A percentile compares a stretch with the other conserved stretches of the same genome.
phyloP scores from a whole-genome alignment of 257 asterid genomes.

The Plantago elongata region DNA sequence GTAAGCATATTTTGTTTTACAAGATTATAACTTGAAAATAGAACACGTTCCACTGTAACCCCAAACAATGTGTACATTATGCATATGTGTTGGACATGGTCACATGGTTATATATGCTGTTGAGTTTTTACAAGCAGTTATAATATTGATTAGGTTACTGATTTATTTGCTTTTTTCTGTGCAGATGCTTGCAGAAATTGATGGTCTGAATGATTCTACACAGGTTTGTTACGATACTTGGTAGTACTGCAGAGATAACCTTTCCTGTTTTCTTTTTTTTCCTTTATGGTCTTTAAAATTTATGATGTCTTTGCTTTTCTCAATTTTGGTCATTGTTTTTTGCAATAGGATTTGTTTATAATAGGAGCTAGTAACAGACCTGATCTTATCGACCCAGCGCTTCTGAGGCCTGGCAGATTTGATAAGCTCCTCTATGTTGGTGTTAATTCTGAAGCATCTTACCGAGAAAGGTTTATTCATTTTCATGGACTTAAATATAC shows the following conservation, averaged over 20 bases:
- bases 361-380: constrained; percentile 99
- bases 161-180: constrained; percentile 23
- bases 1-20: constrained; percentile 29
- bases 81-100: neutral
- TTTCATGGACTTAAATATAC: constrained; percentile 3
- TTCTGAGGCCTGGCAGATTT: constrained; percentile 94
- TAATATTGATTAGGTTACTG: neutral
- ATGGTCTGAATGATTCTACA: constrained; percentile 81
- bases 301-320: neutral
- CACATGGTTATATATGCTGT: neutral
- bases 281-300: neutral
- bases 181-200: constrained; percentile 98
- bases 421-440: constrained; percentile 99
- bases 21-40: neutral
- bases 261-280: constrained; percentile 4
- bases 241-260: neutral
- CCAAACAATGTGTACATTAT: constrained; percentile 1
- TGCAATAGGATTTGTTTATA: constrained; percentile 76
- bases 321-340: neutral
- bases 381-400: constrained; percentile 93
- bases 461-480: constrained; percentile 68
- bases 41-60: neutral
- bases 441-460: constrained; percentile 89
- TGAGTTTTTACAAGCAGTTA: neutral
- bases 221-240: constrained; percentile 48